Evolutionary conservation across 106 monocot genomes (phyloP), one percentile per base, ranked within the genome.

Genomic region (Hemerocallis citrina): DNA sequence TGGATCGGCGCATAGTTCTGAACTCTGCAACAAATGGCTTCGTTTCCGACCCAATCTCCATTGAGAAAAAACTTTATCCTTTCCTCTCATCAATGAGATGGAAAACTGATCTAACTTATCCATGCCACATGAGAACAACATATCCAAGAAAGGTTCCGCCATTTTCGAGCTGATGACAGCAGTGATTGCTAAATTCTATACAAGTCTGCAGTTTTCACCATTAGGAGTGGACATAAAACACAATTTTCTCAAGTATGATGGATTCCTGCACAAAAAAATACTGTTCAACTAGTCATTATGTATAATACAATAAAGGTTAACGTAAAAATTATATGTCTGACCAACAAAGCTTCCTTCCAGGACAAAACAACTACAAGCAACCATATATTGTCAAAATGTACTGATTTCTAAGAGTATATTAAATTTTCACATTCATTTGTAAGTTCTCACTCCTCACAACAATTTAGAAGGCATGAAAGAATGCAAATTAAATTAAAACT

Each of bases 161-260:
- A 70, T n/a, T 35, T 72, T 82, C 37, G 75, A 74, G 75, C 98
- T 98, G 21, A 92, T 79, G 63, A 92, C 35, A 34, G 85, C 82
- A 50, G 88, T 92, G 34, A 73, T 72, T 32, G 98, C 67, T 63
- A 98, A 68, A 55, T 98, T 98, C 65, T 98, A 92, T 0, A 92
- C 85, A 11, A 98, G 82, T 13, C 98, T 92, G 72, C 98, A 98
- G 39, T 98, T 98, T 52, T 98, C 98, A 2, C 98, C 98, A 78
- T 98, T 88, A 43, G 92, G 84, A 16, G 92, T 98, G 49, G 96
- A 98, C 24, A 98, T 46, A 69, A 98, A 92, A 54, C 91, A 98
- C 54, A 98, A 36, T 23, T 78, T 96, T 22, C 92, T 92, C 92
- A 85, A 88, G 67, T 77, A 92, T 0, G 98, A 98, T 32, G 98